Evolutionary conservation across 805 yeast genomes (phyloP).

Genomic region (Grigorovia transvaalensis): DNA sequence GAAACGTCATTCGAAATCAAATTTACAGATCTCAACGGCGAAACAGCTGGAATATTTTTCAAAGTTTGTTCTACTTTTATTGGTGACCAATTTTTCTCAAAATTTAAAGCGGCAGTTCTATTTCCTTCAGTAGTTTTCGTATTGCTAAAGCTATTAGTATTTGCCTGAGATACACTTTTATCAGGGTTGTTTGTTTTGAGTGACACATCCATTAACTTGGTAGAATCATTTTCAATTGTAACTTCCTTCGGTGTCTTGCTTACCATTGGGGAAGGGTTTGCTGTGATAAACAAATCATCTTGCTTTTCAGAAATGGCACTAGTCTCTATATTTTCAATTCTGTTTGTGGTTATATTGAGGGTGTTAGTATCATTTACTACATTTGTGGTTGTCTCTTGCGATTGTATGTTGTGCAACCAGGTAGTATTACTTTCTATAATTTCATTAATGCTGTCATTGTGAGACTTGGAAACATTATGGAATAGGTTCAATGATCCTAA

Average conservation of each 20-base stretch:
- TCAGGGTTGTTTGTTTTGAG: no score
- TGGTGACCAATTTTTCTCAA: constrained; percentile 21
- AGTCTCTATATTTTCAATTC: neutral
- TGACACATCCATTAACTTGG: no score
- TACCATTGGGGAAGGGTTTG: neutral
- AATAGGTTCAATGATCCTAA: constrained; percentile 19
- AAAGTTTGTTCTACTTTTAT: constrained; percentile 14
- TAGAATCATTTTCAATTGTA: neutral
- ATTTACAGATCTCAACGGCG: neutral
- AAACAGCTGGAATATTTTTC: neutral
- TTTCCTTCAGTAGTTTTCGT: neutral
- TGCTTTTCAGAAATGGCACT: neutral
- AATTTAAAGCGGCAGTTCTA: neutral
- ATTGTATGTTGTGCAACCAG: neutral
- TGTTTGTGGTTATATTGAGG: neutral
- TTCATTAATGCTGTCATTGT: constrained; percentile 6
- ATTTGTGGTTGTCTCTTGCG: neutral
- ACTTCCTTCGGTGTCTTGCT: constrained; percentile 3
- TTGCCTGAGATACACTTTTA: constrained; percentile 10
- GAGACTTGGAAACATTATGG: neutral
- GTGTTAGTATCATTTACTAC: neutral
- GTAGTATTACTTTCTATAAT: neutral
- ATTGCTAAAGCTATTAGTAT: neutral
- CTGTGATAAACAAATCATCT: constrained; percentile 3
- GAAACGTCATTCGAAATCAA: neutral